These are phyloP conservation scores for Candida tammaniensis DNA, from an alignment of 805 yeast species.

Conservation along the genomic window DNA sequence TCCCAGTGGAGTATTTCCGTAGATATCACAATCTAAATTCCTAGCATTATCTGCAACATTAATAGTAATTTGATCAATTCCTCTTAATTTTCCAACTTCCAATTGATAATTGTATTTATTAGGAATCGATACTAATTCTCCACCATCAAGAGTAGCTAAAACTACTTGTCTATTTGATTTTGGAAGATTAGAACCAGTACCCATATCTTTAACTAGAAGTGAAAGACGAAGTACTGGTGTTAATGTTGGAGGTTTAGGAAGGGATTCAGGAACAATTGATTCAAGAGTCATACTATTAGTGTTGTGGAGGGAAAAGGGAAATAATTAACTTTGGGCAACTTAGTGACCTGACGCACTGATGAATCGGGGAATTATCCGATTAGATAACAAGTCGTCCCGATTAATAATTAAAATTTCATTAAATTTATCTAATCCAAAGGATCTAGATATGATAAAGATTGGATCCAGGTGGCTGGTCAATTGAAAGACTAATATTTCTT, in stretches of 20 bases:
- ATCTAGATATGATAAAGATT: too few species aligned
- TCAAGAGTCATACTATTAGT: not conserved
- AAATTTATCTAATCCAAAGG: too few species aligned
- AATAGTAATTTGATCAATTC: slow-evolving; percentile 49
- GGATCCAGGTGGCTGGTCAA: too few species aligned
- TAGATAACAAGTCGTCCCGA: too few species aligned
- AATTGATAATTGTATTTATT: slow-evolving; percentile 32
- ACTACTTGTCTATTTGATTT: not conserved
- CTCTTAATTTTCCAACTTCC: slow-evolving; percentile 27
- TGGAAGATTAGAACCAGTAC: not conserved
- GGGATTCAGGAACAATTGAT: slow-evolving; percentile 1
- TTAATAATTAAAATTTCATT: too few species aligned
- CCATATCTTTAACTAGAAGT: not conserved
- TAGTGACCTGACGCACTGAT: too few species aligned
- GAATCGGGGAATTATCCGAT: too few species aligned
- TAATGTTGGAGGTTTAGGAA: slow-evolving; percentile 3
- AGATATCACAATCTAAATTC: slow-evolving; percentile 50
- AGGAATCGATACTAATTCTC: slow-evolving; percentile 27
- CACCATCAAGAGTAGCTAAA: slow-evolving; percentile 17
- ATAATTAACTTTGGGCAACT: too few species aligned
- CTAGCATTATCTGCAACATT: slow-evolving; percentile 23
- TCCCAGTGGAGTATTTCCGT: slow-evolving; percentile 44
- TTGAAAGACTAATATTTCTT: too few species aligned
- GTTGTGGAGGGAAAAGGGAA: too few species aligned
- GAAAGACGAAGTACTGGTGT: slow-evolving; percentile 2